Conservation (phyloP, 805 yeast species). For the Candida koratica region DNA sequence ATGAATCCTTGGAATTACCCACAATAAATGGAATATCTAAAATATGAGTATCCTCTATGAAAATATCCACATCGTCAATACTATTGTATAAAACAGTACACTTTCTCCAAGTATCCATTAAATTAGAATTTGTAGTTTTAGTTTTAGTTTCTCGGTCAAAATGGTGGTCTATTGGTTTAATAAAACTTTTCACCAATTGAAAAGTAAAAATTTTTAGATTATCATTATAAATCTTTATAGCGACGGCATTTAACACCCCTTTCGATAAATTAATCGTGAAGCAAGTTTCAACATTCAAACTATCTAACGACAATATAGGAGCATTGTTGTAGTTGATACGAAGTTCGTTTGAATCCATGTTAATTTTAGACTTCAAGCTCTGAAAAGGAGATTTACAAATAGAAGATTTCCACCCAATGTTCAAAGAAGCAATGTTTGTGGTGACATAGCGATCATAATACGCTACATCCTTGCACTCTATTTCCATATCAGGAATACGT, state of each 20-base stretch:
- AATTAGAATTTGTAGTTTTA: not conserved
- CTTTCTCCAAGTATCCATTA: constrained; percentile 11
- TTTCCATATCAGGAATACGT: constrained; percentile 20
- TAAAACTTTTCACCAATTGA: constrained; percentile 18
- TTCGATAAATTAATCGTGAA: constrained; percentile 15
- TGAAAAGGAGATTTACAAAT: constrained; percentile 14
- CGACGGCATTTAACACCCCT: constrained; percentile 20
- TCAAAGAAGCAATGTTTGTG: constrained; percentile 19
- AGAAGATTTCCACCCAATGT: constrained; percentile 19
- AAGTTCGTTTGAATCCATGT: constrained; percentile 14
- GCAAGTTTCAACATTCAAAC: constrained; percentile 16
- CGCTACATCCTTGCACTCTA: constrained; percentile 20
- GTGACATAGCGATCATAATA: constrained; percentile 8
- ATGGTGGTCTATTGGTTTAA: constrained; percentile 10
- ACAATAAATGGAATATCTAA: constrained; percentile 31
- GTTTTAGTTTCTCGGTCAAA: not conserved
- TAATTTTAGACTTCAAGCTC: constrained; percentile 18
- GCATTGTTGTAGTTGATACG: constrained; percentile 7
- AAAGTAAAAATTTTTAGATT: constrained; percentile 23
- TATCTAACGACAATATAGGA: too few species aligned
- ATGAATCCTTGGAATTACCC: constrained; percentile 19
- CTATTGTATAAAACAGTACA: constrained; percentile 22
- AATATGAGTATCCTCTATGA: constrained; percentile 24
- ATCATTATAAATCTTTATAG: constrained; percentile 19
- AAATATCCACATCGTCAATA: constrained; percentile 24